These are phyloP conservation scores for Ceraceosorus guamensis DNA, from an alignment of 1,284 basidiomycete genomes.

Conservation along the genomic window DNA sequence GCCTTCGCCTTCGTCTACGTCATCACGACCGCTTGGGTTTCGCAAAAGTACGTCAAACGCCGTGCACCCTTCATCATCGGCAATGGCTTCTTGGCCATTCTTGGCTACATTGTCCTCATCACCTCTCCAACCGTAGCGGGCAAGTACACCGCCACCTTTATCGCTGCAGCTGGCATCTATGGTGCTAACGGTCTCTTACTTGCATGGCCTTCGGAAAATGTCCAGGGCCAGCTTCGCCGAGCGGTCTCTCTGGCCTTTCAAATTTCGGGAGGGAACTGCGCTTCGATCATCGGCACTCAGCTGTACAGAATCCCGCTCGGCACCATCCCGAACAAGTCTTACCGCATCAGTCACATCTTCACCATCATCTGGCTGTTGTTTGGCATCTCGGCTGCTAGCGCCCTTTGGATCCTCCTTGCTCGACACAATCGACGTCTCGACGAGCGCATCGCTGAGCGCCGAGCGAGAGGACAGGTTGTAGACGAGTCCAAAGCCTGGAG, in stretches of 20 bases:
- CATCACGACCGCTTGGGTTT: constrained; percentile 54
- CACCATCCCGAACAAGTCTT: constrained; percentile 52
- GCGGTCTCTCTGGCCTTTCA: constrained; percentile 63
- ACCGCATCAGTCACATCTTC: constrained; percentile 57
- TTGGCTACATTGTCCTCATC: constrained; percentile 63
- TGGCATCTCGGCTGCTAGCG: neutral
- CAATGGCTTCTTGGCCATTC: constrained; percentile 55
- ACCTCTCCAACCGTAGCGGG: constrained; percentile 56
- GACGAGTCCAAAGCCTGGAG: neutral
- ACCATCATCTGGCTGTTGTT: constrained; percentile 26
- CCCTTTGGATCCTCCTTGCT: neutral
- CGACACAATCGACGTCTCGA: neutral
- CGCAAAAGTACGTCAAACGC: constrained; percentile 51
- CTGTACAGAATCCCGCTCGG: constrained; percentile 56
- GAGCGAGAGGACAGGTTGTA: neutral
- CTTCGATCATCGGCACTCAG: constrained; percentile 57
- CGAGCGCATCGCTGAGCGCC: neutral
- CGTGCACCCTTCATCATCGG: constrained; percentile 60
- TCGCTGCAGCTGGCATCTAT: constrained; percentile 60
- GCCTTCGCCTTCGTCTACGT: constrained; percentile 50
- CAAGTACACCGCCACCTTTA: constrained; percentile 59
- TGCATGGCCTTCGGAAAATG: constrained; percentile 62
- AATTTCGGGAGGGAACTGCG: constrained; percentile 62
- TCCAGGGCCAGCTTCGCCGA: constrained; percentile 64
- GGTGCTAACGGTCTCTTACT: constrained; percentile 56